phyloP scores from a whole-genome alignment of 2,329 filamentous ascomycete genomes.

The Epichloe typhina region DNA sequence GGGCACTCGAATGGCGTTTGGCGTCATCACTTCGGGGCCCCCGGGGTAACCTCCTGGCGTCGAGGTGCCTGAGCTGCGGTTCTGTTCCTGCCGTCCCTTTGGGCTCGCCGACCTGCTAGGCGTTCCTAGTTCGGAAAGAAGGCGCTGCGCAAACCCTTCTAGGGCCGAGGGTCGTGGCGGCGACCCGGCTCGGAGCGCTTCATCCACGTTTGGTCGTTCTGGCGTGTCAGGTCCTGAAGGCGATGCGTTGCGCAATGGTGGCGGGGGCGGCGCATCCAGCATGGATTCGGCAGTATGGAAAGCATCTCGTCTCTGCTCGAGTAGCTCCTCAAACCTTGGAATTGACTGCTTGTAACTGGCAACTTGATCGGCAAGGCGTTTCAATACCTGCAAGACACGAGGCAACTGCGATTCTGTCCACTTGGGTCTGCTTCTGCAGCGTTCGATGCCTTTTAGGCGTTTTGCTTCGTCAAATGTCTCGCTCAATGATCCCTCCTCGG shows the following conservation, averaged over 20 bases:
- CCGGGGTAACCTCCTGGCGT: conserved; percentile 14
- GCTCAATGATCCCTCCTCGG: neutral
- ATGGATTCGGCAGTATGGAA: conserved; percentile 47
- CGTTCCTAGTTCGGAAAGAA: conserved; percentile 45
- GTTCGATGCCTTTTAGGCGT: conserved; percentile 33
- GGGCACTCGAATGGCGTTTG: conserved; percentile 23
- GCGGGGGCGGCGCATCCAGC: conserved; percentile 20
- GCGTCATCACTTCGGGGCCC: conserved; percentile 13
- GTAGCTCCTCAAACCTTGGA: conserved; percentile 58
- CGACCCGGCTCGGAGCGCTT: conserved; percentile 31
- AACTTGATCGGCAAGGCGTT: conserved; percentile 49
- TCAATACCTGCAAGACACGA: conserved; percentile 43
- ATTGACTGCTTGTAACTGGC: conserved; percentile 48
- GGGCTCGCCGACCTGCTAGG: conserved; percentile 38
- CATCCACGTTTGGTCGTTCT: conserved; percentile 32
- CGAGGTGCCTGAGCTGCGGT: conserved; percentile 17
- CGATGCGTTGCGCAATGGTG: conserved; percentile 14
- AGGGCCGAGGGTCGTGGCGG: conserved; percentile 41
- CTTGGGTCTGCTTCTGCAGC: conserved; percentile 38
- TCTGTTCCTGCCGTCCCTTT: conserved; percentile 34
- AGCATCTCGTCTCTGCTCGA: conserved; percentile 51
- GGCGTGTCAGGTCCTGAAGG: conserved; percentile 21
- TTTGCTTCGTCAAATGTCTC: conserved; percentile 13
- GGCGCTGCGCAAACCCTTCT: conserved; percentile 49
- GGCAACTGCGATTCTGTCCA: conserved; percentile 38